Conservation (phyloP, 768 basidiomycete genomes). For the Postia placenta region DNA sequence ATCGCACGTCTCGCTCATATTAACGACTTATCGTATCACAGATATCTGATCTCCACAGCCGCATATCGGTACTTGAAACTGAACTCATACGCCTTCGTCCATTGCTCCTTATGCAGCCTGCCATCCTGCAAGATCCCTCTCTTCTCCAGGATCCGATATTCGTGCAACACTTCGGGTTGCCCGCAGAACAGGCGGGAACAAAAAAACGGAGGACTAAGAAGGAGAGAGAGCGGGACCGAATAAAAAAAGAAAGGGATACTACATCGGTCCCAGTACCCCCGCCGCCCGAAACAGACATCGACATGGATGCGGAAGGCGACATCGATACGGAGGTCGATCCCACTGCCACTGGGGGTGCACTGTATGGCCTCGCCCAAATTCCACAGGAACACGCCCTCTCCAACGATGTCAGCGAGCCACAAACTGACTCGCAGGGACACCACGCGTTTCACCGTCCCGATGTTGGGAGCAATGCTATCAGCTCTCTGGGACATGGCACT, state of each 20-base stretch:
- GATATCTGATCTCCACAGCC: constrained; percentile 53
- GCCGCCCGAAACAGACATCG: neutral
- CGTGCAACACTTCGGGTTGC: neutral
- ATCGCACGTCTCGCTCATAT: neutral
- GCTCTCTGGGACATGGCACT: too few species aligned
- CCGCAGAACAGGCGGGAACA: neutral
- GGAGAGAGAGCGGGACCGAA: neutral
- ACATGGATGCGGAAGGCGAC: neutral
- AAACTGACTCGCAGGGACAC: too few species aligned
- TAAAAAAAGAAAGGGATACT: constrained; percentile 3
- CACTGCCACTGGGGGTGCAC: neutral
- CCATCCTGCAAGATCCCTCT: constrained; percentile 16
- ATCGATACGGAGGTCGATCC: neutral
- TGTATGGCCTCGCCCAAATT: too few species aligned
- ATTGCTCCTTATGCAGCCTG: constrained; percentile 59
- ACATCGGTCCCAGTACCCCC: neutral
- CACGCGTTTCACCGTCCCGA: too few species aligned
- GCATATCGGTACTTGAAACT: constrained; percentile 50
- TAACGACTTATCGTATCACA: constrained; percentile 20
- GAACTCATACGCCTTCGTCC: constrained; percentile 65
- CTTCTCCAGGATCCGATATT: constrained; percentile 16
- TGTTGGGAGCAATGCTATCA: too few species aligned
- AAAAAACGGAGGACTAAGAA: constrained; percentile 1
- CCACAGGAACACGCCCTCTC: too few species aligned
- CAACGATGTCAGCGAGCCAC: too few species aligned